phyloP scores from a whole-genome alignment of 108 stramenopile species.

The Cyclotella atomus region DNA sequence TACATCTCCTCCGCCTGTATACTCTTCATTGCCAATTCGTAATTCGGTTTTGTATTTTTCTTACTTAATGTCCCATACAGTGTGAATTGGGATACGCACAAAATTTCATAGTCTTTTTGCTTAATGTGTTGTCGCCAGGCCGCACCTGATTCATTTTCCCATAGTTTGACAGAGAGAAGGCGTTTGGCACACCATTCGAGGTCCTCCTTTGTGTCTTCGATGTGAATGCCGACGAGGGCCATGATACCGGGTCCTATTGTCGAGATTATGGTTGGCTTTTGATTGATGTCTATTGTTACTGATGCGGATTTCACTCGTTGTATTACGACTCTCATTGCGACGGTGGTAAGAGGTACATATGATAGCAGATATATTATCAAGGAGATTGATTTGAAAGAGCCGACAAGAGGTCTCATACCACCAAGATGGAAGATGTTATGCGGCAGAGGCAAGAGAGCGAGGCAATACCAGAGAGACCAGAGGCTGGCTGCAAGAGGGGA shows the following conservation, averaged over 20 bases:
- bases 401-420: too few species aligned
- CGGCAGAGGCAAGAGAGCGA: too few species aligned
- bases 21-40: constrained; percentile 84
- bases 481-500: too few species aligned
- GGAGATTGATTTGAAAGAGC: background rate
- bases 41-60: constrained; percentile 90
- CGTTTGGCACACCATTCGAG: constrained; percentile 77
- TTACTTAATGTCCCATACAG: constrained; percentile 83
- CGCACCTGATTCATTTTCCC: constrained; percentile 76
- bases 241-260: constrained; percentile 77
- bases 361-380: background rate
- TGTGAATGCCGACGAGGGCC: constrained; percentile 82
- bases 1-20: constrained; percentile 70
- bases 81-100: constrained; percentile 89
- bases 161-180: constrained; percentile 74
- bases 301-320: constrained; percentile 90
- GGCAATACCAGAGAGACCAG: too few species aligned
- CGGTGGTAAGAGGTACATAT: background rate
- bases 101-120: constrained; percentile 63
- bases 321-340: constrained; percentile 80
- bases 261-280: constrained; percentile 49
- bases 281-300: constrained; percentile 71
- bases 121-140: constrained; percentile 83
- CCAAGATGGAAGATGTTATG: too few species aligned
- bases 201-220: constrained; percentile 68